Evolutionary conservation across 192 early-diverging fungal species (phyloP).

Genomic region (Coemansia sp.): DNA sequence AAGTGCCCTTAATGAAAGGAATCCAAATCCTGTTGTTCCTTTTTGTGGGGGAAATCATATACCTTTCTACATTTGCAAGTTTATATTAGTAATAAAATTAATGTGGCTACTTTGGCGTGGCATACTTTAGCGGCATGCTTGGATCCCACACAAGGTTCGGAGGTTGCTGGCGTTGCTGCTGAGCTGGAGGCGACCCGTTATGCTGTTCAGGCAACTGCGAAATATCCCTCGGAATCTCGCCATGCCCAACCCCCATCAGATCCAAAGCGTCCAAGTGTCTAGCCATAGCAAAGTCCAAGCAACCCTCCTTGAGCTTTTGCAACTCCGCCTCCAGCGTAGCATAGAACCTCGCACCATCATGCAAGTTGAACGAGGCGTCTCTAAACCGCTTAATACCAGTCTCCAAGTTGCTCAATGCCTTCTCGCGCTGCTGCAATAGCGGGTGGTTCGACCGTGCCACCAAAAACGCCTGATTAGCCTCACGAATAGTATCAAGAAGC

Average conservation of each 20-base stretch:
- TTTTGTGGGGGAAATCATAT: no score
- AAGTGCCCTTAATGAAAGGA: no score
- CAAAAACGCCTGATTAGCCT: conserved; percentile 70
- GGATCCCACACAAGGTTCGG: conserved; percentile 46
- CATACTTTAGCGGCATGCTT: conserved; percentile 48
- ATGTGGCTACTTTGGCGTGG: conserved; percentile 15
- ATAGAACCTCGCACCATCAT: conserved; percentile 79
- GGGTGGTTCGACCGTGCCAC: conserved; percentile 62
- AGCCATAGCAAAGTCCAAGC: conserved; percentile 71
- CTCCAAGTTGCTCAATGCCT: conserved; percentile 77
- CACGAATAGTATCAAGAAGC: conserved; percentile 61
- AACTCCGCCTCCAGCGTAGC: conserved; percentile 68
- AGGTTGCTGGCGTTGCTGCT: conserved; percentile 21
- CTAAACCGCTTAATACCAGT: conserved; percentile 73
- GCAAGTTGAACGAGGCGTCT: conserved; percentile 73
- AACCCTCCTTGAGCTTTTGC: conserved; percentile 62
- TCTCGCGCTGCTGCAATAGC: conserved; percentile 68
- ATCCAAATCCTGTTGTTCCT: no score
- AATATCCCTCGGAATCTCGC: conserved; percentile 28
- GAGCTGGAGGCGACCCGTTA: neutral
- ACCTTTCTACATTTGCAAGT: neutral
- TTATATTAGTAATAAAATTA: neutral
- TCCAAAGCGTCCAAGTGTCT: conserved; percentile 70
- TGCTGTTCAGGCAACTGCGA: conserved; percentile 18
- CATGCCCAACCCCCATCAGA: conserved; percentile 34